Base-by-base conservation (phyloP, 2,329 filamentous ascomycete genomes). In the Verticillium albo-atrum region DNA sequence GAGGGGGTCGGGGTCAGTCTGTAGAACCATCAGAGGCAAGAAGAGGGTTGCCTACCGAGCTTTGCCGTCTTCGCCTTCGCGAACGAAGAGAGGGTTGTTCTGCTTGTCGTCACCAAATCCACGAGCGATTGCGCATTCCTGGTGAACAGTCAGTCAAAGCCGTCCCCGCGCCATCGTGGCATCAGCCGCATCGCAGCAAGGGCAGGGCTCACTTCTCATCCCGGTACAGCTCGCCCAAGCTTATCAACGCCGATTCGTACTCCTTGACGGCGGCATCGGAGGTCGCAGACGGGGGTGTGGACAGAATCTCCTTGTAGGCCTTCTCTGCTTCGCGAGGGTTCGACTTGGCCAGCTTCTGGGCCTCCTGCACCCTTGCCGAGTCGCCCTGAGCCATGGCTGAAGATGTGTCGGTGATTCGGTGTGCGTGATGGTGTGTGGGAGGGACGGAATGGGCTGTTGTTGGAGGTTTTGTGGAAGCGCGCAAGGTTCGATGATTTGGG, bases 61-160 rank as follows among this genome's bases (percentile, higher is more conserved):
- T 99, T 99, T 59, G 95, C 91, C 32, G 95, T 98, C 86, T 99
- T 99, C 63, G 96, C 95, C 82, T 98, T 97, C 65, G 95, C 95
- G 75, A 99, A 98, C 64, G 91, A 95, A 60, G 94, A 97, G 65
- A 99, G 87, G 52, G 95, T 90, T 65, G 90, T 90, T 71, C 94
- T 87, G 76, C 92, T 97, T 74, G 91, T 91, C 71, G 89, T 93
- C 69, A 99, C 89, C 66, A 99, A 84, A 69, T 92, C 88, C 63
- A 96, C 91, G 62, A 99, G 87, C 70, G 96, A 91, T 71, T 95
- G 82, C 68, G 89, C 82, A 74, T 90, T 91, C 77, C 89, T 92
- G 63, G 69, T 60, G 14, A n/a, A n/a, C 17, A 9, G 51, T 53
- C 51, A 53, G 51, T 53, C 51, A 53, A 4, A n/a, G 51, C 27